These are phyloP conservation scores for Juncus inflexus DNA, from an alignment of 176 grass and related monocot genomes.

Conservation along the genomic window DNA sequence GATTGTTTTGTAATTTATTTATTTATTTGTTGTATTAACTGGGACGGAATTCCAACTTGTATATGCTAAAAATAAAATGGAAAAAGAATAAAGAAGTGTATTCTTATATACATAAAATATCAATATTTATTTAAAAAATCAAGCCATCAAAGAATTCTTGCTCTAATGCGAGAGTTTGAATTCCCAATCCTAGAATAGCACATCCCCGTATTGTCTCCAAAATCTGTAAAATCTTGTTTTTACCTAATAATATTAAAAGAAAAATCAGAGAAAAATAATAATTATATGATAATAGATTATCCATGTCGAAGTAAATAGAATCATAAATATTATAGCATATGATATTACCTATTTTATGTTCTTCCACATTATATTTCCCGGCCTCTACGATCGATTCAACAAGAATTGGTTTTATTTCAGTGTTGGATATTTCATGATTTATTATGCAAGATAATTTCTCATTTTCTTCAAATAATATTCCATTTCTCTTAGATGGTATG, in stretches of 20 bases:
- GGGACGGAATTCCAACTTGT: too few relatives aligned
- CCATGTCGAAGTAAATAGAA: neutral
- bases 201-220: slow-evolving; percentile 43
- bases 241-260: slow-evolving; percentile 49
- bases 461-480: slow-evolving; percentile 16
- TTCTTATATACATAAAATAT: too few relatives aligned
- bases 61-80: neutral
- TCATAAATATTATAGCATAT: neutral
- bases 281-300: neutral
- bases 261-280: slow-evolving; percentile 31
- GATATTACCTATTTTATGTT: slow-evolving; percentile 50
- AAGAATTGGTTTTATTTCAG: slow-evolving; percentile 19
- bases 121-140: slow-evolving; percentile 44
- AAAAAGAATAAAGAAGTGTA: neutral
- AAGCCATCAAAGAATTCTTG: slow-evolving; percentile 78
- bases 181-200: slow-evolving; percentile 61
- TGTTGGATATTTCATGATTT: slow-evolving; percentile 20
- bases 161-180: slow-evolving; percentile 50
- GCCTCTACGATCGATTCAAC: neutral
- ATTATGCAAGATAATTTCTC: neutral
- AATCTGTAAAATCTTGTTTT: slow-evolving; percentile 38
- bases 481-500: neutral
- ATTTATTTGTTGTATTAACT: neutral
- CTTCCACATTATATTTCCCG: slow-evolving; percentile 33
- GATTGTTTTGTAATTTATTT: neutral